Evolutionary conservation across 1,139 yeast genomes (phyloP), one percentile per base, ranked within the genome.

Genomic region (Eremothecium cymbalariae): DNA sequence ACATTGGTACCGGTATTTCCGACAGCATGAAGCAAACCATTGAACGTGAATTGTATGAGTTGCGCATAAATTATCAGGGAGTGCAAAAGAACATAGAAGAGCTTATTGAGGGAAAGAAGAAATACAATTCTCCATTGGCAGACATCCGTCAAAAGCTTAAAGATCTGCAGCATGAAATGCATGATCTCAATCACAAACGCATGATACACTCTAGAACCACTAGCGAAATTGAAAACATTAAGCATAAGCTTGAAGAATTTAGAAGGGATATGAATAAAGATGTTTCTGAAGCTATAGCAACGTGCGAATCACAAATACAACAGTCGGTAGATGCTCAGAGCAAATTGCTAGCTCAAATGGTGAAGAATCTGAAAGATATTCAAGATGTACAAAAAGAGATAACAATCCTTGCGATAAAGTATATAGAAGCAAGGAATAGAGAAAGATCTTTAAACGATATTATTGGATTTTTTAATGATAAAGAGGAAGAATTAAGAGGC

Each of bases 1-100:
- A 77, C 50, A 67, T 64, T 25, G 53, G 60, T 2, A 60, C 62
- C 22, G 76, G 77, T 5, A 55, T 76, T 33, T 58, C 72, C n/a
- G 55, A 55, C 22, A 62, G 57, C n/a, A 43, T 44, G 33, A 49
- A 53, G 42, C 33, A 32, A 13, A 33, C 41, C 34, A 40, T 48
- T 31, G 19, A 44, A n/a, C 33, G 43, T 19, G 51, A 51, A 14
- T 50, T 61, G 8, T 27, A 42, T 6, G 39, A 35, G 3, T 27
- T 41, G 8, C 35, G 42, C 30, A 27, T 28, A 8, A 44, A 40
- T 34, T 38, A 42, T 3, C 39, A 40, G 4, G 46, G 43, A 5
- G 34, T 47, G 3, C 48, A 53, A 25, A 44, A 41, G n/a, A 41
- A 43, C 15, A 43, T 59, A 19, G 48, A 45, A 22, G 41, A 40